Evolutionary conservation across 2,329 filamentous ascomycete species (phyloP).

Genomic region (Chaetomium globosum): DNA sequence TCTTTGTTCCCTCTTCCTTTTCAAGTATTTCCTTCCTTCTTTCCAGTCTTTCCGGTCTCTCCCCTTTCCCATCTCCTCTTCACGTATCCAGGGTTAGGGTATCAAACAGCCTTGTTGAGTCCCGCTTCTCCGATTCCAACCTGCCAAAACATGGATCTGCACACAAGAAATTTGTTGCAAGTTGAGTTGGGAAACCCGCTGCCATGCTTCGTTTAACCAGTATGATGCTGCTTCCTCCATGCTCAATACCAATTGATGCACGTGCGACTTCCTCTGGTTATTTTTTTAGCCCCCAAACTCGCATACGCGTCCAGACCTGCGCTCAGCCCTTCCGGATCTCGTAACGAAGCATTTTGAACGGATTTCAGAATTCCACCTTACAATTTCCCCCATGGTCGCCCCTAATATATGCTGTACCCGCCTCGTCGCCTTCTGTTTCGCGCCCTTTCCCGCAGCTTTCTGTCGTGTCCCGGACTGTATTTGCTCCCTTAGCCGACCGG

Average conservation of each 20-base stretch:
- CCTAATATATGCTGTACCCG: background rate
- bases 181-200: background rate
- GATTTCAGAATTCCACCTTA: background rate
- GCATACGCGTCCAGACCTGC: background rate
- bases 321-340: background rate
- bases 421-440: background rate
- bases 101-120: background rate
- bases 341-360: background rate
- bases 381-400: background rate
- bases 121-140: background rate
- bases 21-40: too few species aligned
- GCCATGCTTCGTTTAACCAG: background rate
- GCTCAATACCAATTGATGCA: background rate
- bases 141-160: background rate
- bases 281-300: background rate
- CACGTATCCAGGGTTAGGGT: background rate
- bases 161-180: background rate
- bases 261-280: background rate
- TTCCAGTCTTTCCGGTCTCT: background rate
- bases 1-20: too few species aligned
- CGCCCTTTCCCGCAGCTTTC: background rate
- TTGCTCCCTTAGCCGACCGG: slow-evolving; percentile 4
- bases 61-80: background rate
- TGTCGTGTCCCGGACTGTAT: background rate
- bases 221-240: background rate